phyloP scores from a whole-genome alignment of 371 early-diverging fungal species.

The Massospora cicadina region DNA sequence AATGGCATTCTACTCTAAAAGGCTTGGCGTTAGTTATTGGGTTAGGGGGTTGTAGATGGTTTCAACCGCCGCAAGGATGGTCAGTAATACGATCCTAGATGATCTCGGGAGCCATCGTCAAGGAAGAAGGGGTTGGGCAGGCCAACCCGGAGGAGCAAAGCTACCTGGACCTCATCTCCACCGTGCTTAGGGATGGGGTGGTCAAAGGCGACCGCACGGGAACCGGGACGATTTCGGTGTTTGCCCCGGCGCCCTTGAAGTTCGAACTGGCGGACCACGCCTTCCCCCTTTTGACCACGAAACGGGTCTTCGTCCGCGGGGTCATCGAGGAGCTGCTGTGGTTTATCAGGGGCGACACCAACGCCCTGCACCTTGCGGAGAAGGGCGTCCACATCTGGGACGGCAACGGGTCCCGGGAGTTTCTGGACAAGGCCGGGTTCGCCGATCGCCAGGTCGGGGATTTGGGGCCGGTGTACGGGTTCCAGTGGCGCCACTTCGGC shows the following conservation, averaged over 20 bases:
- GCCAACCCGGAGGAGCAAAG: constrained; percentile 42
- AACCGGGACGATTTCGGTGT: constrained; percentile 87
- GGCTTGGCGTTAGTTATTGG: too few relatives aligned
- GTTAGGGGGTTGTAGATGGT: too few relatives aligned
- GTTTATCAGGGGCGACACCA: constrained; percentile 91
- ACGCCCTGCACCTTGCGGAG: constrained; percentile 57
- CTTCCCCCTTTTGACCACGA: constrained; percentile 95
- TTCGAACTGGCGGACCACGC: constrained; percentile 62
- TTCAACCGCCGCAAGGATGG: too few relatives aligned
- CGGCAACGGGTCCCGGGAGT: constrained; percentile 88
- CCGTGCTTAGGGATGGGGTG: constrained; percentile 63
- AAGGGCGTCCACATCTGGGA: constrained; percentile 96
- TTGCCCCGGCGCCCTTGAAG: constrained; percentile 85
- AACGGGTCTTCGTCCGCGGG: constrained; percentile 80
- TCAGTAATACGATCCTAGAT: too few relatives aligned
- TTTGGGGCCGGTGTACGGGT: constrained; percentile 98
- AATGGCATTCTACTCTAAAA: too few relatives aligned
- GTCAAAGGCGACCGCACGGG: constrained; percentile 86
- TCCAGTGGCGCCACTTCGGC: constrained; percentile 99
- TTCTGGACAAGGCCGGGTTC: constrained; percentile 73
- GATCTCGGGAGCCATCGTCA: neutral
- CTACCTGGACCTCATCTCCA: constrained; percentile 73
- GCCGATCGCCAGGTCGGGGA: constrained; percentile 75
- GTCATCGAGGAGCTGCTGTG: constrained; percentile 96
- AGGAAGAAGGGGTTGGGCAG: too few relatives aligned